These are phyloP conservation scores for Clausena lansium DNA, from an alignment of 345 rosid species.

Conservation along the genomic window DNA sequence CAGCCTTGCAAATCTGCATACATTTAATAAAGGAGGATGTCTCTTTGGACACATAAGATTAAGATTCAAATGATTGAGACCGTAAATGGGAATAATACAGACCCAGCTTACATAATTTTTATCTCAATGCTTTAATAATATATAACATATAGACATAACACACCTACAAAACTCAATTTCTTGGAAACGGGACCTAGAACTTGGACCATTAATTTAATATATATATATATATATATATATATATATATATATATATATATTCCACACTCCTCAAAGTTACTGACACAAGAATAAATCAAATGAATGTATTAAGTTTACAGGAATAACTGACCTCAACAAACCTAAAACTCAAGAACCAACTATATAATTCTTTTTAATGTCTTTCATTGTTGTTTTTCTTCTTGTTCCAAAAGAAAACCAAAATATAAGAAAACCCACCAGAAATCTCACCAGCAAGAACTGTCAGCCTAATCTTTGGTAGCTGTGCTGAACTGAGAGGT, in stretches of 20 bases:
- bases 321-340: slow-evolving; percentile 42
- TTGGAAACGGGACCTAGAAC: slow-evolving; percentile 13
- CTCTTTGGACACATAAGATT: neutral
- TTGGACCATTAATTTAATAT: slow-evolving; percentile 17
- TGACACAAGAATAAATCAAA: slow-evolving; percentile 64
- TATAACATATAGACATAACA: slow-evolving; percentile 12
- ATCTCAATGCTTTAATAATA: slow-evolving; percentile 15
- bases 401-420: slow-evolving; percentile 22
- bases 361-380: slow-evolving; percentile 25
- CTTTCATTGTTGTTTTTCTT: slow-evolving; percentile 19
- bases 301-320: slow-evolving; percentile 46
- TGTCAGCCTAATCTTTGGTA: slow-evolving; percentile 46
- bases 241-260: slow-evolving; percentile 18
- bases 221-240: neutral
- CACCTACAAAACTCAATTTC: slow-evolving; percentile 35
- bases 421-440: slow-evolving; percentile 28
- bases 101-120: slow-evolving; percentile 11
- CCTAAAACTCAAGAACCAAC: slow-evolving; percentile 37
- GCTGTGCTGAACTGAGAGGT: slow-evolving; percentile 35
- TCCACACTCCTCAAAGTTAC: slow-evolving; percentile 35
- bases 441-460: slow-evolving; percentile 47
- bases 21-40: neutral
- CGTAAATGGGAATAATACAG: slow-evolving; percentile 7
- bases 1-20: neutral
- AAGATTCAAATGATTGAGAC: neutral